A percentile compares a stretch with the other conserved stretches of the same genome.
Evolutionary conservation across 805 yeast genomes (phyloP).

Genomic region (Lachancea waltii): DNA sequence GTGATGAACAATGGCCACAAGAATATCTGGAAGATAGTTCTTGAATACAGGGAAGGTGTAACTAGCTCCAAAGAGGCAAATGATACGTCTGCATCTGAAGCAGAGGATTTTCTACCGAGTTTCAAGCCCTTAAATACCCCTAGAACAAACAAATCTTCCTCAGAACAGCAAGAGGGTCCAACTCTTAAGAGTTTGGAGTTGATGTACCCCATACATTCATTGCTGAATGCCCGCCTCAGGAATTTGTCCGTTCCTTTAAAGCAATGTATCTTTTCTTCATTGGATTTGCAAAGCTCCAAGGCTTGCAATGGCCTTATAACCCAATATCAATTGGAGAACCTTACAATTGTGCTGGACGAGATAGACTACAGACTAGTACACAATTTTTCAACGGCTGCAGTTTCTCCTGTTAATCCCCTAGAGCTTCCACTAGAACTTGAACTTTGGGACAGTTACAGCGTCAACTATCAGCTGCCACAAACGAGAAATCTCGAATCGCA

Average conservation of each 20-base stretch:
- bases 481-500: slow-evolving; percentile 14
- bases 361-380: slow-evolving; percentile 17
- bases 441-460: slow-evolving; percentile 24
- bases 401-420: slow-evolving; percentile 22
- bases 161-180: not conserved
- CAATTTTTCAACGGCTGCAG: slow-evolving; percentile 14
- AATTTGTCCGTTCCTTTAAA: slow-evolving; percentile 20
- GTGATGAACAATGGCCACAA: slow-evolving; percentile 32
- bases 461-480: slow-evolving; percentile 26
- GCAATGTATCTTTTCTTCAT: slow-evolving; percentile 24
- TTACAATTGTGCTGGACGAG: slow-evolving; percentile 1
- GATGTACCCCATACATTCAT: slow-evolving; percentile 27
- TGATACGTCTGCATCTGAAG: slow-evolving; percentile 1
- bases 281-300: slow-evolving; percentile 26
- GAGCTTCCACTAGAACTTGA: slow-evolving; percentile 18
- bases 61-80: not conserved
- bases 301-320: slow-evolving; percentile 1
- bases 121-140: slow-evolving; percentile 22
- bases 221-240: slow-evolving; percentile 29
- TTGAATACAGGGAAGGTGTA: slow-evolving; percentile 9
- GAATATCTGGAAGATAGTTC: slow-evolving; percentile 13
- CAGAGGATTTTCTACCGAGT: slow-evolving; percentile 19
- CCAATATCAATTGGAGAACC: not conserved
- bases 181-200: slow-evolving; percentile 1
- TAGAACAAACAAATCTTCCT: not conserved